Evolutionary conservation across 2,329 filamentous ascomycete species (phyloP).

Genomic region (Calonectria montana): DNA sequence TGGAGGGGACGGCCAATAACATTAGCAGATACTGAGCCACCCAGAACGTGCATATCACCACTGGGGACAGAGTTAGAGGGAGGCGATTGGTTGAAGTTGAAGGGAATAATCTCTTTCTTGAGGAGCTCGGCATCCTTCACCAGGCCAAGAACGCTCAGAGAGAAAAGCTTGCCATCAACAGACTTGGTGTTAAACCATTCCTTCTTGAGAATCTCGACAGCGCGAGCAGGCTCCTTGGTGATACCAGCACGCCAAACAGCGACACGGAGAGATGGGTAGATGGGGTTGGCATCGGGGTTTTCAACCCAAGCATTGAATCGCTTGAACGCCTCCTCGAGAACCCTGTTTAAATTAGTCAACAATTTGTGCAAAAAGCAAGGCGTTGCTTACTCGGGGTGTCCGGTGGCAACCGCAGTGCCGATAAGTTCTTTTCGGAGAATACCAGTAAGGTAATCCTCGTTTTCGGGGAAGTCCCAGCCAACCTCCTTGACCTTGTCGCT

Average conservation of each 20-base stretch:
- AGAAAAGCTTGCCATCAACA: constrained; percentile 91
- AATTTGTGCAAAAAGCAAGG: background rate
- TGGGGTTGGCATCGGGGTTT: constrained; percentile 73
- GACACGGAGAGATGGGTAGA: constrained; percentile 84
- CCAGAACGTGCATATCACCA: constrained; percentile 89
- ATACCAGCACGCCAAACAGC: constrained; percentile 85
- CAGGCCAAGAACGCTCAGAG: constrained; percentile 79
- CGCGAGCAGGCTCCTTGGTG: constrained; percentile 73
- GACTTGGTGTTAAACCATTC: constrained; percentile 87
- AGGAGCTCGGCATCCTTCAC: constrained; percentile 78
- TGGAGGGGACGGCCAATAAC: constrained; percentile 76
- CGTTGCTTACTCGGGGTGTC: constrained; percentile 75
- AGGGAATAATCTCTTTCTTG: constrained; percentile 73
- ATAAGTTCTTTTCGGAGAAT: constrained; percentile 88
- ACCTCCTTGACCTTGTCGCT: constrained; percentile 79
- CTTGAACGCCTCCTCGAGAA: constrained; percentile 78
- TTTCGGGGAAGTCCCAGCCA: constrained; percentile 84
- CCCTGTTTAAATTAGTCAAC: constrained; percentile 56
- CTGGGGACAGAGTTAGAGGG: constrained; percentile 76
- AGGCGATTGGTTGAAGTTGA: constrained; percentile 77
- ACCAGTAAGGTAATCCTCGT: constrained; percentile 84
- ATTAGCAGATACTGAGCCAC: constrained; percentile 79
- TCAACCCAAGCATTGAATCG: constrained; percentile 85
- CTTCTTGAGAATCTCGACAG: constrained; percentile 81
- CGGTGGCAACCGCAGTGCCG: constrained; percentile 77